Percentiles rank a stretch among this genome's conserved stretches.
Evolutionary conservation across 2,329 filamentous ascomycete genomes (phyloP).

Genomic region (Helminthosporium solani): DNA sequence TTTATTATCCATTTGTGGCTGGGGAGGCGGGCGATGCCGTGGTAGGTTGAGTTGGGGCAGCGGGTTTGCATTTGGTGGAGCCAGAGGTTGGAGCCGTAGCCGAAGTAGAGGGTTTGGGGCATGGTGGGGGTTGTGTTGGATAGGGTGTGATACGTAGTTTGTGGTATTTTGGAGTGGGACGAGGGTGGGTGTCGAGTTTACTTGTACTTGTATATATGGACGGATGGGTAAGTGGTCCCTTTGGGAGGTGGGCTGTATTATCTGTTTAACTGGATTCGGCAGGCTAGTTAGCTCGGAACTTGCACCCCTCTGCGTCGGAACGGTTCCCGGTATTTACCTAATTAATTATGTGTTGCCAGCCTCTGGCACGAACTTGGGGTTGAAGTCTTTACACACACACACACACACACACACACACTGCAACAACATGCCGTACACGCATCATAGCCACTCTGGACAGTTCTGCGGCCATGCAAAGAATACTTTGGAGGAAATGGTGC

Average conservation of each 20-base stretch:
- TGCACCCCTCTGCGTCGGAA: not conserved
- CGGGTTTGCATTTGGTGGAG: conserved; percentile 63
- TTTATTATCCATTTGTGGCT: conserved; percentile 68
- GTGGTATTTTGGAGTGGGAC: no score
- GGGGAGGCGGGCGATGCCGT: conserved; percentile 59
- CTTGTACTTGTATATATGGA: no score
- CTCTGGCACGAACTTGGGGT: no score
- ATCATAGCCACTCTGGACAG: conserved; percentile 96
- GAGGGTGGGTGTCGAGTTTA: no score
- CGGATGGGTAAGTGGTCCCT: no score
- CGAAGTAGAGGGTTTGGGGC: conserved; percentile 57
- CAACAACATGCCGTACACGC: conserved; percentile 81
- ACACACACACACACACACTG: no score
- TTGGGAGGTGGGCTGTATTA: no score
- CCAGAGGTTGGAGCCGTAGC: conserved; percentile 71
- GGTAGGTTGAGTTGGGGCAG: conserved; percentile 57
- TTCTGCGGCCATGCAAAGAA: conserved; percentile 89
- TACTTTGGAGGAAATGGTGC: conserved; percentile 78
- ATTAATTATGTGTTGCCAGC: not conserved
- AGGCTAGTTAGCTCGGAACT: not conserved
- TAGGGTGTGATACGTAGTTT: no score
- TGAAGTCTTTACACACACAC: no score
- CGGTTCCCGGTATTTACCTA: not conserved
- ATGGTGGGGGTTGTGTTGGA: not conserved
- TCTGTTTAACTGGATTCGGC: no score